These are phyloP conservation scores for Lizanozyma gosingica DNA, from an alignment of 1,139 yeast genomes.

Conservation along the genomic window DNA sequence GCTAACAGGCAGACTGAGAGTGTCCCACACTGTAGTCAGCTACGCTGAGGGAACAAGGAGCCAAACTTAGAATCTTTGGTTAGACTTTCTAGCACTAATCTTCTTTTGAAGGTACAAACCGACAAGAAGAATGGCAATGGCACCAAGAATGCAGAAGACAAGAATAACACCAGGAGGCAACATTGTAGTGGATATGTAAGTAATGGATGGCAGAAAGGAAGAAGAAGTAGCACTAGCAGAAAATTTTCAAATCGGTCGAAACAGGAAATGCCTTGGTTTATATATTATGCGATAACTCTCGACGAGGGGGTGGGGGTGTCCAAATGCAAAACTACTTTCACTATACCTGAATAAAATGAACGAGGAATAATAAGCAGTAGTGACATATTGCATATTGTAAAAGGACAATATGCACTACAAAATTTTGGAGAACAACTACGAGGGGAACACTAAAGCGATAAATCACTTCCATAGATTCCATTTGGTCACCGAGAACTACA, in stretches of 20 bases:
- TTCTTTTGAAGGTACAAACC: background rate
- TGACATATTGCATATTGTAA: background rate
- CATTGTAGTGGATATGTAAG: constrained; percentile 18
- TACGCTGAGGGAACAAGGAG: no score
- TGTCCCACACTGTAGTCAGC: no score
- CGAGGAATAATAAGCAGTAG: no score
- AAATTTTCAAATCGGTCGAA: background rate
- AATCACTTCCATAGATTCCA: no score
- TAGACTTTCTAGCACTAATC: background rate
- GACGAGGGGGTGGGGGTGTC: background rate
- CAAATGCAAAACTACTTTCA: no score
- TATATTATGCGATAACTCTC: no score
- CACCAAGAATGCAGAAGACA: constrained; percentile 38
- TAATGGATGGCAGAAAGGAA: background rate
- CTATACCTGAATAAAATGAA: no score
- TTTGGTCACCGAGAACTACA: no score
- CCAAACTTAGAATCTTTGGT: background rate
- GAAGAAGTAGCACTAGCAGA: background rate
- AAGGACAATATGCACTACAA: no score
- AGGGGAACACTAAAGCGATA: no score
- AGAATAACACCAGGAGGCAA: constrained; percentile 47
- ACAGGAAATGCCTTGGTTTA: background rate
- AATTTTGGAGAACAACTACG: no score
- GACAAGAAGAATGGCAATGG: constrained; percentile 20
- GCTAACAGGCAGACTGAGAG: no score